Evolutionary conservation across 2,329 filamentous ascomycete genomes (phyloP).

Genomic region (Bipolaris cookei): DNA sequence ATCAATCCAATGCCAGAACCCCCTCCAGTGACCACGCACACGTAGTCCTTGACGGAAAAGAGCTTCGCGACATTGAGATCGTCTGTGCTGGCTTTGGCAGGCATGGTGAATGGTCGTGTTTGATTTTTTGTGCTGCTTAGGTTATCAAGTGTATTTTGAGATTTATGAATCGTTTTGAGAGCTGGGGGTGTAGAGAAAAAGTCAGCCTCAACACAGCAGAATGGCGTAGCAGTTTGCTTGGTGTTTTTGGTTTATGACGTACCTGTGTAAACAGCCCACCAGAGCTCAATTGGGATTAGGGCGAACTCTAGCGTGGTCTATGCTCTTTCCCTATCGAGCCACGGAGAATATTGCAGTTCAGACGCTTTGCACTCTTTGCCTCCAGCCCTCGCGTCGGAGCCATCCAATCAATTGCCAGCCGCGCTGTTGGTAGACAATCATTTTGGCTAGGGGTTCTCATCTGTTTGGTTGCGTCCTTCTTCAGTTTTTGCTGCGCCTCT

Average conservation of each 20-base stretch:
- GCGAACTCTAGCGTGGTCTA: neutral
- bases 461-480: neutral
- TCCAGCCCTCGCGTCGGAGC: neutral
- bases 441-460: neutral
- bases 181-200: neutral
- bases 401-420: neutral
- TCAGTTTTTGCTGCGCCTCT: neutral
- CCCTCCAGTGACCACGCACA: slow-evolving; percentile 65
- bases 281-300: slow-evolving; percentile 11
- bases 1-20: slow-evolving; percentile 70
- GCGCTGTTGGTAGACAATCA: neutral
- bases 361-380: neutral
- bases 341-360: neutral
- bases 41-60: slow-evolving; percentile 62
- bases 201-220: neutral
- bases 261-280: slow-evolving; percentile 20
- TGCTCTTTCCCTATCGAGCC: neutral
- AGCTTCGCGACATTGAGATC: slow-evolving; percentile 59
- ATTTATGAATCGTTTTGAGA: neutral
- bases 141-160: too few relatives aligned
- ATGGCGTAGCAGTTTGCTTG: slow-evolving; percentile 8
- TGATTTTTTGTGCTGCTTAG: neutral
- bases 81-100: slow-evolving; percentile 53
- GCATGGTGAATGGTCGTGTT: slow-evolving; percentile 7
- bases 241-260: slow-evolving; percentile 17